Evolutionary conservation across 176 grass and related monocot species (phyloP), one percentile per base, ranked within the genome.

Genomic region (Eleusine coracana): DNA sequence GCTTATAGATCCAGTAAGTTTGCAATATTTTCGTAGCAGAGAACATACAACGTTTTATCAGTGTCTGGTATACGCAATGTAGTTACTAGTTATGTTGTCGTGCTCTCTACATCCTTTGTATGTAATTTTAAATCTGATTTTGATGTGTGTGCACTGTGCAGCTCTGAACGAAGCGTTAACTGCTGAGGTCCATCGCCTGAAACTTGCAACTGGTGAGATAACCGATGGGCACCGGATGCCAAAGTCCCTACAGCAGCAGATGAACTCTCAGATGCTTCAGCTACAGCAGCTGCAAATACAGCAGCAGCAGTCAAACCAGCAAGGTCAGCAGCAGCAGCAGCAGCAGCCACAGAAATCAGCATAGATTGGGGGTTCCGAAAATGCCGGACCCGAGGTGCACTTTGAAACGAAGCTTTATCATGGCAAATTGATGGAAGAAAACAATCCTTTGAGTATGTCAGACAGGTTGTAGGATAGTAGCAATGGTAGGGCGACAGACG

Each of bases 81-180:
- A 34, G 27, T 61, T 40, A 0, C 45, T 60, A 34, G 27, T 61
- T 40, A 0, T 55, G 4, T 62, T 81, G 54, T 25, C 16, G 7
- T 70, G 12, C 75, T 77, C 0, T 50, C 16, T 60, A 4, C 31
- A 54, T 42, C 56, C 1, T 4, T 41, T 75, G 17, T 84, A 69
- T 29, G 21, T 14, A 12, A 18, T 48, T 10, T 60, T 9, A 39
- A 44, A 51, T 68, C 23, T 79, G 40, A 75, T 79, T 29, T 63
- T 77, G 14, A 73, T 56, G 48, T 86, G 74, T 76, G 60, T 68
- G 6, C 78, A 91, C 55, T 85, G 23, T 82, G 45, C 88, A 98
- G 92, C 92, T 49, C 88, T 98, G 82, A 98, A 95, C 40, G 96
- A 98, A 70, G 90, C 92, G 25, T 83, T 98, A 40, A 98, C 84